phyloP scores from a whole-genome alignment of 2,329 filamentous ascomycete genomes.

The Fusarium sublunatum region DNA sequence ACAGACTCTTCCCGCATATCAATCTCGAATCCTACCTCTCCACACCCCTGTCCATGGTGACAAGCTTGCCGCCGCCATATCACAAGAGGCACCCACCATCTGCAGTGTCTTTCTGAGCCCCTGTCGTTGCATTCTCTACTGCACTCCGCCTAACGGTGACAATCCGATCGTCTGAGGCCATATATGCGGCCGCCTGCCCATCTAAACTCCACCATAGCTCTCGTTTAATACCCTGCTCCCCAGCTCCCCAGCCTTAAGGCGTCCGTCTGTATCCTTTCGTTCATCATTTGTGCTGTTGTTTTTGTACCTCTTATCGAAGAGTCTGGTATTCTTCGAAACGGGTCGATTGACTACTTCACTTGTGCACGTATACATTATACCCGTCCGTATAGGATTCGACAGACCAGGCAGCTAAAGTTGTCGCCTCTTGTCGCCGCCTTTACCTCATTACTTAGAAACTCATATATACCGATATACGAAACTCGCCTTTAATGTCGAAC shows the following conservation, averaged over 20 bases:
- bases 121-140: constrained; percentile 29
- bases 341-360: constrained; percentile 16
- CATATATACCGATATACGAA: constrained; percentile 17
- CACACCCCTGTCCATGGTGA: constrained; percentile 33
- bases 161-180: constrained; percentile 42
- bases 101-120: constrained; percentile 35
- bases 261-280: constrained; percentile 33
- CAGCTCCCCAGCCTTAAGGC: constrained; percentile 19
- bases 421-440: constrained; percentile 1
- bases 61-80: constrained; percentile 41
- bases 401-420: constrained; percentile 22
- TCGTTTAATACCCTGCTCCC: constrained; percentile 41
- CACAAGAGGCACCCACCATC: constrained; percentile 37
- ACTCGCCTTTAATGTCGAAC: constrained; percentile 44
- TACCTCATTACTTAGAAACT: constrained; percentile 1
- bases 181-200: constrained; percentile 44
- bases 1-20: constrained; percentile 47
- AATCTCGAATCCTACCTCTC: constrained; percentile 44
- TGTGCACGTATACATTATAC: constrained; percentile 11
- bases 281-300: constrained; percentile 21
- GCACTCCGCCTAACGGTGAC: constrained; percentile 35
- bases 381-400: constrained; percentile 2
- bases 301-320: constrained; percentile 28
- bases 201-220: constrained; percentile 40
- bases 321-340: constrained; percentile 44